Percentiles rank a stretch among this genome's conserved stretches.
Evolutionary conservation across 495 filamentous ascomycete species (phyloP).

Genomic region (Aspergillus incahuasiensis): DNA sequence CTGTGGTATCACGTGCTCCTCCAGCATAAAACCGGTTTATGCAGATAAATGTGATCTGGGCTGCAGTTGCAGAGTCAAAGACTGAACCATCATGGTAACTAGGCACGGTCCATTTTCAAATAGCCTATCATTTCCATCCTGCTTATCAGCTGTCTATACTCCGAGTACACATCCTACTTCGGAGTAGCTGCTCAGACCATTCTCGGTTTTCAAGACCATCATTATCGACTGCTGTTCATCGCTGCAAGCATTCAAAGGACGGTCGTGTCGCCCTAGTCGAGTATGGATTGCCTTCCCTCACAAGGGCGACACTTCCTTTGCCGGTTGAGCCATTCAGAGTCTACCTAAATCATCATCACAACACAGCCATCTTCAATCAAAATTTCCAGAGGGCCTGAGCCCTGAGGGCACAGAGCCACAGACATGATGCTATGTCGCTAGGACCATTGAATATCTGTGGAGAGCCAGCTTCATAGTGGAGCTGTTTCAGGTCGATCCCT

Average conservation of each 20-base stretch:
- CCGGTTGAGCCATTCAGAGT: background rate
- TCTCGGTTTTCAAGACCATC: too few species aligned
- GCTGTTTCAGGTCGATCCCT: background rate
- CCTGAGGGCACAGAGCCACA: background rate
- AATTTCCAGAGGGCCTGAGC: background rate
- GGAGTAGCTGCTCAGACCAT: too few species aligned
- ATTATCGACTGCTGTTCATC: too few species aligned
- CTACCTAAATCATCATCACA: background rate
- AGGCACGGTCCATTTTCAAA: background rate
- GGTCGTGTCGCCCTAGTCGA: too few species aligned
- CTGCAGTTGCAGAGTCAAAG: too few species aligned
- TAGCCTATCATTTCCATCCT: background rate
- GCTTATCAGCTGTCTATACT: background rate
- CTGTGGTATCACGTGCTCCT: background rate
- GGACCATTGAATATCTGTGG: background rate
- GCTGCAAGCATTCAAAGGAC: too few species aligned
- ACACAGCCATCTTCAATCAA: background rate
- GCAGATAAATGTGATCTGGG: background rate
- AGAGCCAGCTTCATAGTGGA: background rate
- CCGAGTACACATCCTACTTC: too few species aligned
- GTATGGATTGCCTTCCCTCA: background rate
- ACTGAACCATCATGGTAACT: background rate
- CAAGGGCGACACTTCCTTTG: background rate
- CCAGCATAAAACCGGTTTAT: background rate
- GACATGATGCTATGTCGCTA: background rate